A percentile compares a stretch with the other conserved stretches of the same genome.
Evolutionary conservation across 2,329 filamentous ascomycete species (phyloP).

Genomic region (Monilinia fructigena): DNA sequence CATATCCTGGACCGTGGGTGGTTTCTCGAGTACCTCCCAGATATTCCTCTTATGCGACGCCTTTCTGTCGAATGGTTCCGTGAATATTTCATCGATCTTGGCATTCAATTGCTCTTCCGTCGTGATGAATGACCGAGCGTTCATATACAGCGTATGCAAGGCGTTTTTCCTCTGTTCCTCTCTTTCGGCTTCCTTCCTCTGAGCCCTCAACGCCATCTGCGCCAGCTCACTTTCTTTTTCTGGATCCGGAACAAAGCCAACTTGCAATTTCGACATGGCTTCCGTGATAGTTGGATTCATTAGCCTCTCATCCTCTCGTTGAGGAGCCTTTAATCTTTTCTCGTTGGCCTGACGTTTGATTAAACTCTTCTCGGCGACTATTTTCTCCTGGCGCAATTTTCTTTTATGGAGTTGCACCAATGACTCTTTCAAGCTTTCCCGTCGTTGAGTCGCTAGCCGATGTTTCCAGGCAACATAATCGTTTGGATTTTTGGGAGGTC

Average conservation of each 20-base stretch:
- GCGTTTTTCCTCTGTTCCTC: conserved; percentile 63
- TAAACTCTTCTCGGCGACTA: conserved; percentile 44
- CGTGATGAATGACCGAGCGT: conserved; percentile 83
- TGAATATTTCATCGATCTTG: conserved; percentile 75
- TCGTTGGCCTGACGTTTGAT: conserved; percentile 50
- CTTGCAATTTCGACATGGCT: conserved; percentile 49
- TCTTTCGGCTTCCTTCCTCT: conserved; percentile 50
- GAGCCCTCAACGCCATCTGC: conserved; percentile 45
- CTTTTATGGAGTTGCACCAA: conserved; percentile 67
- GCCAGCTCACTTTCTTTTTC: conserved; percentile 55
- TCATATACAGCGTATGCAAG: conserved; percentile 85
- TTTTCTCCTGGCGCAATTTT: conserved; percentile 49
- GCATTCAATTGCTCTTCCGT: conserved; percentile 72
- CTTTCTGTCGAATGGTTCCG: conserved; percentile 36
- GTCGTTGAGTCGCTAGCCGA: conserved; percentile 68
- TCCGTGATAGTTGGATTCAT: conserved; percentile 66
- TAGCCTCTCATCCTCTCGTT: conserved; percentile 72
- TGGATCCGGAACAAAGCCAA: conserved; percentile 59
- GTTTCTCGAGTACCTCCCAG: conserved; percentile 38
- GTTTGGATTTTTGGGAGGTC: conserved; percentile 31
- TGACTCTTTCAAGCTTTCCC: conserved; percentile 70
- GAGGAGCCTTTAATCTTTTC: conserved; percentile 57
- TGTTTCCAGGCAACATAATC: conserved; percentile 60
- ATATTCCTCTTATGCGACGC: conserved; percentile 31
- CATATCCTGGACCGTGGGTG: conserved; percentile 51